phyloP scores from a whole-genome alignment of 1,284 basidiomycete species.

The Cystobasidium pallidum region DNA sequence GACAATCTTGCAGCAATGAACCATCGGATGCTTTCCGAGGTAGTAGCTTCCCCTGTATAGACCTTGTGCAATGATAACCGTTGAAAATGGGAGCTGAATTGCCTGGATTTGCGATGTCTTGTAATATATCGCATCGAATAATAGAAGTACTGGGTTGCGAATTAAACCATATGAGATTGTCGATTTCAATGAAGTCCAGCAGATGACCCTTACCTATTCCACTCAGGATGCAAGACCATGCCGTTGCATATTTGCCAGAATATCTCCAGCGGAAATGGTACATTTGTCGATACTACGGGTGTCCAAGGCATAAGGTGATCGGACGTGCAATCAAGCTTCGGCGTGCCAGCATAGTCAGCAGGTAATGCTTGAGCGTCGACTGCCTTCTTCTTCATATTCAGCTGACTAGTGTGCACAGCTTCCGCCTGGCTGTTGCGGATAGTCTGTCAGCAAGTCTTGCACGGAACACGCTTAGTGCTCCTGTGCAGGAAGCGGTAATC shows the following conservation, averaged over 20 bases:
- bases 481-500: not conserved
- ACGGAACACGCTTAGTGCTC: too few relatives aligned
- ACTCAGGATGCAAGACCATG: conserved; percentile 36
- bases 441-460: not conserved
- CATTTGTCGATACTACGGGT: conserved; percentile 14
- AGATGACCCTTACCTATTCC: conserved; percentile 37
- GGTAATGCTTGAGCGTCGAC: conserved; percentile 16
- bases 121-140: conserved; percentile 69
- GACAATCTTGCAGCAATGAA: conserved; percentile 73
- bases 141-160: conserved; percentile 67
- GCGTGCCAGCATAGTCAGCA: not conserved
- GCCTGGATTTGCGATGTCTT: not conserved
- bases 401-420: not conserved
- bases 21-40: conserved; percentile 72
- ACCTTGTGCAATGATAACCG: conserved; percentile 59
- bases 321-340: not conserved
- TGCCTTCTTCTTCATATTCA: conserved; percentile 25
- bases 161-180: not conserved
- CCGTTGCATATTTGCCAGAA: conserved; percentile 31
- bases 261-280: conserved; percentile 33
- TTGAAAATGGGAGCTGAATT: conserved; percentile 9
- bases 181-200: not conserved
- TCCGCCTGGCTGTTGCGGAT: not conserved
- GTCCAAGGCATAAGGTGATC: conserved; percentile 34
- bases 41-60: conserved; percentile 67